These are phyloP conservation scores for Cryptosporidium sp. DNA, from an alignment of 169 alveolate genomes.

Conservation along the genomic window DNA sequence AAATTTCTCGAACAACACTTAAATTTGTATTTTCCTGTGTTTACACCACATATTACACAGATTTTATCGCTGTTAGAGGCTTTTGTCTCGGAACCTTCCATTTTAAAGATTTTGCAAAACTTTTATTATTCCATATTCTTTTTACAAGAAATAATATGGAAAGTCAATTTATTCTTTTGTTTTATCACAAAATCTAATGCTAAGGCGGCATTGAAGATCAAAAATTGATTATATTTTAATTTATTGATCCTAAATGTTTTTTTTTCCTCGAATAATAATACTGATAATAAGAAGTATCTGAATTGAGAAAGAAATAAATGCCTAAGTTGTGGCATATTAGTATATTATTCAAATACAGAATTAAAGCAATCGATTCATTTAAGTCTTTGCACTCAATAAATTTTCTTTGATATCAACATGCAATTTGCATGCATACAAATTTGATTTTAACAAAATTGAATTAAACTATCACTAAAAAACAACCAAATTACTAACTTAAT, in stretches of 20 bases:
- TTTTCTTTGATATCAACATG: not conserved
- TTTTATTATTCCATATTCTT: not conserved
- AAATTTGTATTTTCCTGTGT: slow-evolving; percentile 23
- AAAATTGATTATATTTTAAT: too few relatives aligned
- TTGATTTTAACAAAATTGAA: not conserved
- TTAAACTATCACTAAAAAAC: not conserved
- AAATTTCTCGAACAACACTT: slow-evolving; percentile 14
- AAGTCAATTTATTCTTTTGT: too few relatives aligned
- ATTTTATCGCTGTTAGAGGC: not conserved
- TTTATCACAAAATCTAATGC: too few relatives aligned
- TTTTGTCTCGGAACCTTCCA: not conserved
- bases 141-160: too few relatives aligned
- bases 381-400: not conserved
- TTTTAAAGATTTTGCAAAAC: not conserved
- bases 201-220: too few relatives aligned
- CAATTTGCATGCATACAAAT: not conserved
- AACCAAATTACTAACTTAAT: not conserved
- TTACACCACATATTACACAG: slow-evolving; percentile 1
- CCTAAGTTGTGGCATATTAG: not conserved
- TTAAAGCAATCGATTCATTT: too few relatives aligned
- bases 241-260: not conserved
- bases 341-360: too few relatives aligned
- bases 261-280: too few relatives aligned
- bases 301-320: not conserved
- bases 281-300: too few relatives aligned